phyloP scores from a whole-genome alignment of 2,329 filamentous ascomycete species.

The Acephala macrosclerotiorum region DNA sequence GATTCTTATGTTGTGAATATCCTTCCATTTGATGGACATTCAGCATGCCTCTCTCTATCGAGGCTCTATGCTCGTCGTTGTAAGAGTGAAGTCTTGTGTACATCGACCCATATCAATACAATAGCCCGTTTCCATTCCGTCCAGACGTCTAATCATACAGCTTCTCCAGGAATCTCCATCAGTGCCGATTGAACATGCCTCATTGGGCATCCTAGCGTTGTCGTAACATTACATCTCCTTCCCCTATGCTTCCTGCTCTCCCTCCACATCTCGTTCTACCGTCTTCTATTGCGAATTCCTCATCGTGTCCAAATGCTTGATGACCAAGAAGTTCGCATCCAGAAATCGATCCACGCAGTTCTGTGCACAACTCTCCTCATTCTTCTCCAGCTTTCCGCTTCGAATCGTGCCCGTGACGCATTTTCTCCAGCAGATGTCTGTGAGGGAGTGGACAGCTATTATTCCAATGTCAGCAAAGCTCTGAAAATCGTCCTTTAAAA shows the following conservation, averaged over 20 bases:
- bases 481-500: not conserved
- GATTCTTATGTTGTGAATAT: slow-evolving; percentile 15
- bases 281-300: slow-evolving; percentile 43
- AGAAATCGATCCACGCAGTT: slow-evolving; percentile 96
- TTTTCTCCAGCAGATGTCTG: slow-evolving; percentile 92
- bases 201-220: no score
- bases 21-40: not conserved
- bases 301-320: slow-evolving; percentile 81
- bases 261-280: not conserved
- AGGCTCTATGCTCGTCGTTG: slow-evolving; percentile 9
- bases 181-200: not conserved
- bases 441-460: slow-evolving; percentile 69
- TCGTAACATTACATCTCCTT: not conserved
- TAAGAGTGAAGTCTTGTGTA: slow-evolving; percentile 27
- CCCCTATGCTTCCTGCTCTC: not conserved
- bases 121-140: not conserved
- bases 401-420: slow-evolving; percentile 82
- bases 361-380: slow-evolving; percentile 82
- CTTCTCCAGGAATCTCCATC: not conserved
- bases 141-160: not conserved
- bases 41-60: slow-evolving; percentile 4
- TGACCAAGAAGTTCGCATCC: slow-evolving; percentile 84
- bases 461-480: slow-evolving; percentile 7
- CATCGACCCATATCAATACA: slow-evolving; percentile 6
- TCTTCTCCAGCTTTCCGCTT: slow-evolving; percentile 73